These are phyloP conservation scores for Neopestalotiopsis sp. DNA, from an alignment of 2,329 filamentous ascomycete species.

Conservation along the genomic window DNA sequence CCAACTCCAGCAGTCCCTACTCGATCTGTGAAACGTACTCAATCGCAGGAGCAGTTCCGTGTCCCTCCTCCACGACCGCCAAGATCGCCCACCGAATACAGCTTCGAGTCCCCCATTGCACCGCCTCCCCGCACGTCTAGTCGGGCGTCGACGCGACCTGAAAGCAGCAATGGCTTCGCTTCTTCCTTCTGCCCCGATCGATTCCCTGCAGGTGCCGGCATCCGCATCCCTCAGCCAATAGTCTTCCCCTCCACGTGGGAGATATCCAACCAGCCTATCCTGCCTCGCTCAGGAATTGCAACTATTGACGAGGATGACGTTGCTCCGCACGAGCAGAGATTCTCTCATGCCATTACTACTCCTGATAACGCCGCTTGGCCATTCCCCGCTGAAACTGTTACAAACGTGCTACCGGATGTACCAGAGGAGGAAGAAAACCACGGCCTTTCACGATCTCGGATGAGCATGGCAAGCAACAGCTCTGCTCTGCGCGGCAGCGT, in stretches of 20 bases:
- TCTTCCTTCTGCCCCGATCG: constrained; percentile 11
- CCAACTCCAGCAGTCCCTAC: constrained; percentile 37
- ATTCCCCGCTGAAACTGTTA: constrained; percentile 42
- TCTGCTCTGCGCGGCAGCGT: constrained; percentile 61
- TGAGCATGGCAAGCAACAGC: constrained; percentile 52
- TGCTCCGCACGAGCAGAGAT: constrained; percentile 21
- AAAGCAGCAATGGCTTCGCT: neutral
- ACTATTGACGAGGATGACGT: constrained; percentile 1
- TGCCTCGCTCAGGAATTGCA: constrained; percentile 21
- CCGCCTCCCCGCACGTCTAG: constrained; percentile 61
- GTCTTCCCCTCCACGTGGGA: constrained; percentile 23
- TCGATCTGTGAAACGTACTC: constrained; percentile 47
- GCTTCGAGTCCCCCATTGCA: constrained; percentile 47
- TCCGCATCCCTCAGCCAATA: constrained; percentile 23
- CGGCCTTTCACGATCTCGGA: constrained; percentile 43
- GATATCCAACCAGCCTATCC: constrained; percentile 34
- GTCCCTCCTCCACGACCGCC: constrained; percentile 55
- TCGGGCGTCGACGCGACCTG: constrained; percentile 48
- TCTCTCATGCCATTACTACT: constrained; percentile 49
- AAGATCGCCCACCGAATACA: constrained; percentile 49
- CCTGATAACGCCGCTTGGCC: constrained; percentile 51
- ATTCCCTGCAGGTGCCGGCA: constrained; percentile 11
- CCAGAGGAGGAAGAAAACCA: constrained; percentile 67
- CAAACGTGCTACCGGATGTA: constrained; percentile 59
- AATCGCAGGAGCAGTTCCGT: constrained; percentile 57